Conservation (phyloP, 2,329 filamentous ascomycete genomes). For the Fusarium devonianum region DNA sequence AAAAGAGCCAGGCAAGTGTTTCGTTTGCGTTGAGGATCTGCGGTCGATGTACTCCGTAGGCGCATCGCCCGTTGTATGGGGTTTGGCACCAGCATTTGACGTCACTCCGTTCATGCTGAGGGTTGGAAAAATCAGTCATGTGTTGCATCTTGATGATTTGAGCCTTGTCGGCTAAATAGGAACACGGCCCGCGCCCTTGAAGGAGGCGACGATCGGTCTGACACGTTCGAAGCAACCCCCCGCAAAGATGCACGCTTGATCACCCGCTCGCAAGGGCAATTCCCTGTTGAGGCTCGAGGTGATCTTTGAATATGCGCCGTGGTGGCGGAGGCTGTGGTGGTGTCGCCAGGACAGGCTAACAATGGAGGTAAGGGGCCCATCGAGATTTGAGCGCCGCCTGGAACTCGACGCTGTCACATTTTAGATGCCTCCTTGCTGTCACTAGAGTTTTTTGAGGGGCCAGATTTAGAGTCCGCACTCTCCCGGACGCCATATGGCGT, state of each 20-base stretch:
- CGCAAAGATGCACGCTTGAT: slow-evolving; percentile 22
- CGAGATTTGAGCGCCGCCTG: slow-evolving; percentile 12
- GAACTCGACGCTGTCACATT: slow-evolving; percentile 27
- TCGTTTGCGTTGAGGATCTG: slow-evolving; percentile 3
- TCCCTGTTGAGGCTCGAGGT: slow-evolving; percentile 18
- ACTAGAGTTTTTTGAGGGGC: slow-evolving; percentile 5
- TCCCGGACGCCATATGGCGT: slow-evolving; percentile 1
- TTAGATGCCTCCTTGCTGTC: slow-evolving; percentile 28
- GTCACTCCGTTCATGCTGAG: slow-evolving; percentile 12
- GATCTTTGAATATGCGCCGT: slow-evolving; percentile 24
- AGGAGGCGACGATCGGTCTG: slow-evolving; percentile 23
- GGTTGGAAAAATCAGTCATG: slow-evolving; percentile 29
- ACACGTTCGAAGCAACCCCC: slow-evolving; percentile 5
- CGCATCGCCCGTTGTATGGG: slow-evolving; percentile 6
- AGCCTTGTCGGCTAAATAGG: slow-evolving; percentile 33
- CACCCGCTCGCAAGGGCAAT: slow-evolving; percentile 10
- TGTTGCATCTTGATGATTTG: slow-evolving; percentile 15
- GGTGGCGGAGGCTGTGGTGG: slow-evolving; percentile 23
- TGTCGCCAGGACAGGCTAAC: slow-evolving; percentile 14
- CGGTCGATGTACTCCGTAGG: neutral
- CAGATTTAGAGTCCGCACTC: slow-evolving; percentile 1
- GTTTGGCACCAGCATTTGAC: slow-evolving; percentile 8
- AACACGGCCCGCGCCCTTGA: slow-evolving; percentile 23
- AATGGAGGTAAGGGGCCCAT: slow-evolving; percentile 26
- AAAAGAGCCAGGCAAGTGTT: neutral